Evolutionary conservation across 306 rosid genomes (phyloP).

Genomic region (Castanopsis chinensis): DNA sequence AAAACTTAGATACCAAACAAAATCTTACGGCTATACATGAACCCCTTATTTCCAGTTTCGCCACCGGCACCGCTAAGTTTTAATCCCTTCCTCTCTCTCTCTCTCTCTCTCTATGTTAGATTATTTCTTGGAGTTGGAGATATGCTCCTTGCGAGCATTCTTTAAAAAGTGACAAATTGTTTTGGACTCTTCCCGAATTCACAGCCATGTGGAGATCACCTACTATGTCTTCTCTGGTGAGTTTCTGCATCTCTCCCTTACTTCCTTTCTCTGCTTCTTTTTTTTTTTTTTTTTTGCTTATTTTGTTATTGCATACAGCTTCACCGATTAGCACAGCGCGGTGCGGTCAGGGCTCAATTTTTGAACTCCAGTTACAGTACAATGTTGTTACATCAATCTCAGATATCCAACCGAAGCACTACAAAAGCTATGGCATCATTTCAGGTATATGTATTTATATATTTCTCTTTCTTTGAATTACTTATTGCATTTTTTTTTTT

Average conservation of each 20-base stretch:
- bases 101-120: no score
- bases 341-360: conserved; percentile 17
- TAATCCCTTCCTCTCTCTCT: no score
- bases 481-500: not conserved
- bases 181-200: not conserved
- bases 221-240: conserved; percentile 22
- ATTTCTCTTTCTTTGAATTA: no score
- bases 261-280: not conserved
- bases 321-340: conserved; percentile 22
- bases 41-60: no score
- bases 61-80: no score
- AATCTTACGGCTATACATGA: no score
- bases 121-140: not conserved
- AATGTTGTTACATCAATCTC: conserved; percentile 13
- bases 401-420: conserved; percentile 9
- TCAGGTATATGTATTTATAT: conserved; percentile 15
- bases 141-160: not conserved
- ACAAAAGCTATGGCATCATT: not conserved
- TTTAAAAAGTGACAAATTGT: not conserved
- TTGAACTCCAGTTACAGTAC: conserved; percentile 14
- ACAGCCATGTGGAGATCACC: conserved; percentile 16
- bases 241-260: not conserved
- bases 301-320: conserved; percentile 10
- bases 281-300: not conserved
- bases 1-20: no score